Base-by-base conservation (phyloP, 768 basidiomycete genomes). In the Amanita thiersii region DNA sequence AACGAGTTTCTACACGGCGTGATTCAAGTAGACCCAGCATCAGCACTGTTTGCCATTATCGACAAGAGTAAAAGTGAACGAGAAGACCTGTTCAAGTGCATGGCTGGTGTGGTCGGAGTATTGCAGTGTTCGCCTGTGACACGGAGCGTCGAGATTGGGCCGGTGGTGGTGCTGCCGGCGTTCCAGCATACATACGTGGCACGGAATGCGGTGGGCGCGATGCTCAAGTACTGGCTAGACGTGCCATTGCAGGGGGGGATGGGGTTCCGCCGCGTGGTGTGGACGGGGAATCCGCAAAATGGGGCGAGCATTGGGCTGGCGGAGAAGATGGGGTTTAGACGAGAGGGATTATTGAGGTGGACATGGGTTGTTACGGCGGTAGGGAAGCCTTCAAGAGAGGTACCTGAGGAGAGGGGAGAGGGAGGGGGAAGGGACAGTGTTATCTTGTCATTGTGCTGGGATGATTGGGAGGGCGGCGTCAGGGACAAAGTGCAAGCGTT, bases 251-350 rank as follows among this genome's bases (percentile, higher is more conserved):
- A 64, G 4, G 64, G 66, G 2, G 75, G 74, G 1, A 55, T 79
- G 8, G 70, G 72, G 0, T 60, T 78, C 37, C 63, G 78, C 2
- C 65, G 79, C 5, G 70, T 78, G 0, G 69, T 69, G 36, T 83
- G 78, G 72, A 64, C 62, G 26, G 58, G 76, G 8, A 62, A 72
- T 35, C 58, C 63, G 6, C 40, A 48, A 12, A 82, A 81, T 49
- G 37, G 28, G 4, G 57, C 60, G 2, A 76, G 75, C 34, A 55
- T 75, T 1, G 37, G 47, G 7, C 58, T 68, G 0, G 81, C 79
- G 4, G 57, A 72, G 51, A 64, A 68, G 46, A 59, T 80, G 57
- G 78, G 79, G 0, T 70, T 82, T 43, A 57, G 52, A 48, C 45
- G 53, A 15, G 81, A 83, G 53, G 73, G 66, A 0, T 47, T 61